These are phyloP conservation scores for Daldinia concentrica DNA, from an alignment of 495 filamentous ascomycete genomes.

Conservation along the genomic window DNA sequence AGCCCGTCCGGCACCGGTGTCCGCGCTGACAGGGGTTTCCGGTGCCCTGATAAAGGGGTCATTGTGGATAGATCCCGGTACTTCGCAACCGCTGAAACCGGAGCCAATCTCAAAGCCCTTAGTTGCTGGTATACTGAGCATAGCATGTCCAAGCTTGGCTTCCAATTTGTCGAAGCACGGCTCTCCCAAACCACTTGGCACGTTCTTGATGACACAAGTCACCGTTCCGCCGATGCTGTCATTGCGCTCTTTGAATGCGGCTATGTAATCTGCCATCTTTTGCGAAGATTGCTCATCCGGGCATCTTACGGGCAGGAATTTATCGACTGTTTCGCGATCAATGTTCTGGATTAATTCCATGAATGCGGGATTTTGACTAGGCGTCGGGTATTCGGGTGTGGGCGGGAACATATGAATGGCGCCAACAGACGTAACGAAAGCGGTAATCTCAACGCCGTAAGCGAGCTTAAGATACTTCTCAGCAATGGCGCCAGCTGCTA, in stretches of 20 bases:
- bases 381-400: conserved; percentile 73
- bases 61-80: conserved; percentile 93
- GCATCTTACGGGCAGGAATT: conserved; percentile 85
- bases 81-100: conserved; percentile 86
- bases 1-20: conserved; percentile 49
- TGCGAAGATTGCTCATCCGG: conserved; percentile 70
- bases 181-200: conserved; percentile 88
- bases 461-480: conserved; percentile 89
- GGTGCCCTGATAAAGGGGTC: conserved; percentile 77
- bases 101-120: conserved; percentile 98
- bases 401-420: conserved; percentile 84
- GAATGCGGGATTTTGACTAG: conserved; percentile 85
- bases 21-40: conserved; percentile 51
- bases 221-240: conserved; percentile 98
- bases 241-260: conserved; percentile 77
- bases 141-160: conserved; percentile 91
- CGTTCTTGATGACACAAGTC: conserved; percentile 93
- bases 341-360: conserved; percentile 77
- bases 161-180: conserved; percentile 97
- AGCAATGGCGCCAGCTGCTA: conserved; percentile 93
- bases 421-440: conserved; percentile 89
- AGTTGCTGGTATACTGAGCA: conserved; percentile 96
- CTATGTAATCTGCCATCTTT: conserved; percentile 83
- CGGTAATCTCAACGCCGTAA: conserved; percentile 88
- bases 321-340: conserved; percentile 81